These are phyloP conservation scores for Flueggea neowawraea DNA, from an alignment of 441 rosid genomes.

Conservation along the genomic window DNA sequence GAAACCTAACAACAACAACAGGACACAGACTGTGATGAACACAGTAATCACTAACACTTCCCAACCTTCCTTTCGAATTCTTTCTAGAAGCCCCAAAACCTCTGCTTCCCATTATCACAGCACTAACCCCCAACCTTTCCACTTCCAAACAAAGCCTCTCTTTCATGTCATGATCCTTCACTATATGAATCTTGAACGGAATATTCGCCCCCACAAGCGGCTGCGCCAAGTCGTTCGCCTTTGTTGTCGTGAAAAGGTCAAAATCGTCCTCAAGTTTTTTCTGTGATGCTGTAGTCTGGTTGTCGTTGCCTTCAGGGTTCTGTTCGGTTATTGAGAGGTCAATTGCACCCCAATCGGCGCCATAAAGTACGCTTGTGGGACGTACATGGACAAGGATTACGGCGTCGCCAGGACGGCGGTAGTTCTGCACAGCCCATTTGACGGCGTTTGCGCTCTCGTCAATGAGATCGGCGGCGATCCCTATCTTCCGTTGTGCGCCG, in stretches of 20 bases:
- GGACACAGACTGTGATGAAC: slow-evolving; percentile 90
- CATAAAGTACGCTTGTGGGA: slow-evolving; percentile 69
- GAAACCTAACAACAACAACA: slow-evolving; percentile 77
- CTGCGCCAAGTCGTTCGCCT: slow-evolving; percentile 60
- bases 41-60: slow-evolving; percentile 88
- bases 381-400: slow-evolving; percentile 70
- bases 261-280: slow-evolving; percentile 66
- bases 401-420: slow-evolving; percentile 67
- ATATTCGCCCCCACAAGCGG: slow-evolving; percentile 69
- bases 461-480: slow-evolving; percentile 80
- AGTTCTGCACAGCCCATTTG: slow-evolving; percentile 74
- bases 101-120: slow-evolving; percentile 87
- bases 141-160: slow-evolving; percentile 87
- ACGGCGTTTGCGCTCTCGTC: slow-evolving; percentile 78
- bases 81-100: slow-evolving; percentile 58
- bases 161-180: slow-evolving; percentile 91
- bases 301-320: slow-evolving; percentile 8
- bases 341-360: slow-evolving; percentile 85
- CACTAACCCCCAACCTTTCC: slow-evolving; percentile 81
- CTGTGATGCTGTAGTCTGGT: slow-evolving; percentile 23
- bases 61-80: slow-evolving; percentile 50
- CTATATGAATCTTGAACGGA: slow-evolving; percentile 85
- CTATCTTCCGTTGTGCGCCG: slow-evolving; percentile 57
- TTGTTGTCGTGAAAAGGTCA: slow-evolving; percentile 55
- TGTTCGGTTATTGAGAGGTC: slow-evolving; percentile 25